Evolutionary conservation across 2,329 filamentous ascomycete genomes (phyloP).

Genomic region (Ophiostoma australiae): DNA sequence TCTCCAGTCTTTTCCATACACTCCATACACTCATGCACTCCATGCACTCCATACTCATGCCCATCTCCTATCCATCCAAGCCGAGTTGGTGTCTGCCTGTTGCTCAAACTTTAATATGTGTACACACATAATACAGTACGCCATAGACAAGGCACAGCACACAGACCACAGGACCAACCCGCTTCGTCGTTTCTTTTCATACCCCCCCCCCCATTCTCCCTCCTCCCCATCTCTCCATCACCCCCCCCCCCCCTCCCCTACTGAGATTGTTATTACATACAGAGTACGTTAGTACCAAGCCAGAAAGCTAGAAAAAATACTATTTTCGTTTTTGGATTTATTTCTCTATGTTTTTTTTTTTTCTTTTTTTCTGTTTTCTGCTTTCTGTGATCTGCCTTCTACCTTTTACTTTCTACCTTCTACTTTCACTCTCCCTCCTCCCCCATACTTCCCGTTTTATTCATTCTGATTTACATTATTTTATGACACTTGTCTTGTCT

Average conservation of each 20-base stretch:
- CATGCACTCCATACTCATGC: neutral
- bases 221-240: neutral
- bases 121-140: neutral
- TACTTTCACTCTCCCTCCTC: neutral
- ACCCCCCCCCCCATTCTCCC: neutral
- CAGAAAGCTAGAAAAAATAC: neutral
- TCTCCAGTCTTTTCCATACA: neutral
- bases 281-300: neutral
- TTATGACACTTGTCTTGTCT: slow-evolving; percentile 5
- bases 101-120: slow-evolving; percentile 5
- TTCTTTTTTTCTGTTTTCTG: neutral
- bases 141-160: neutral
- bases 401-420: neutral
- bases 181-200: neutral
- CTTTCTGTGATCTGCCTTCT: neutral
- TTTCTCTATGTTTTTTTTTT: neutral
- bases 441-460: neutral
- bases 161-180: neutral
- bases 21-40: neutral
- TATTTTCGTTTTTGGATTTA: neutral
- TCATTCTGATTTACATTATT: slow-evolving; percentile 3
- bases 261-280: neutral
- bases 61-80: neutral
- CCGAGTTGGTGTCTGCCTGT: neutral
- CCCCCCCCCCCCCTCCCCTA: neutral